phyloP scores from a whole-genome alignment of 139 green algal species.

The Bryopsis sp. region DNA sequence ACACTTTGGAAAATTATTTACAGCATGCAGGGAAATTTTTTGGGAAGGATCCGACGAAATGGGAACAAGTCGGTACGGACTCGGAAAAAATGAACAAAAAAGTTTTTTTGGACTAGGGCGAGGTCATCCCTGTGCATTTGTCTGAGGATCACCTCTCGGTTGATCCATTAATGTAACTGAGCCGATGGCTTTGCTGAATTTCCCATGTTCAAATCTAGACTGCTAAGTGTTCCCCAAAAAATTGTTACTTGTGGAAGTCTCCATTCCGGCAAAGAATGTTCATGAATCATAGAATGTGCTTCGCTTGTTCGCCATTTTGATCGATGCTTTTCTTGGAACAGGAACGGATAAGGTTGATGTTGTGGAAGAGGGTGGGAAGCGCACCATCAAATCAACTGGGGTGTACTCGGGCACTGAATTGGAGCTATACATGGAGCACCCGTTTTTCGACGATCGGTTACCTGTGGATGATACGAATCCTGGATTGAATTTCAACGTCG shows the following conservation, averaged over 20 bases:
- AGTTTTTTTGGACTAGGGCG: too few species aligned
- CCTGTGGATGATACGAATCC: conserved; percentile 32
- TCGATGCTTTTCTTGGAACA: too few species aligned
- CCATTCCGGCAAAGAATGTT: too few species aligned
- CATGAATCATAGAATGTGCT: neutral
- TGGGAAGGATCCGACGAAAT: conserved; percentile 55
- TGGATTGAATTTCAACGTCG: conserved; percentile 45
- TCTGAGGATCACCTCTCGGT: too few species aligned
- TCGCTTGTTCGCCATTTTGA: too few species aligned
- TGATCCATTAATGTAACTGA: too few species aligned
- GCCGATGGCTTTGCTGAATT: too few species aligned
- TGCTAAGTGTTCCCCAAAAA: neutral
- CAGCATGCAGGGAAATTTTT: conserved; percentile 44
- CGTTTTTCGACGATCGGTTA: conserved; percentile 36
- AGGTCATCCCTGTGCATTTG: too few species aligned
- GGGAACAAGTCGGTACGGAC: conserved; percentile 20
- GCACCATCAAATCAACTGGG: conserved; percentile 46
- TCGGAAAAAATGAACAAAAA: neutral
- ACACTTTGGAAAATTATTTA: conserved; percentile 44
- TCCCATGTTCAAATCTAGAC: neutral
- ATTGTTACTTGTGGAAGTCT: too few species aligned
- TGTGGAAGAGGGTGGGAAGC: conserved; percentile 41
- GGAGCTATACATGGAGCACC: conserved; percentile 36
- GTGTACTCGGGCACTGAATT: conserved; percentile 53
- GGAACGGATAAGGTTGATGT: conserved; percentile 35